Conservation (phyloP, 1,284 basidiomycete genomes). For the Leucoagaricus sp. region DNA sequence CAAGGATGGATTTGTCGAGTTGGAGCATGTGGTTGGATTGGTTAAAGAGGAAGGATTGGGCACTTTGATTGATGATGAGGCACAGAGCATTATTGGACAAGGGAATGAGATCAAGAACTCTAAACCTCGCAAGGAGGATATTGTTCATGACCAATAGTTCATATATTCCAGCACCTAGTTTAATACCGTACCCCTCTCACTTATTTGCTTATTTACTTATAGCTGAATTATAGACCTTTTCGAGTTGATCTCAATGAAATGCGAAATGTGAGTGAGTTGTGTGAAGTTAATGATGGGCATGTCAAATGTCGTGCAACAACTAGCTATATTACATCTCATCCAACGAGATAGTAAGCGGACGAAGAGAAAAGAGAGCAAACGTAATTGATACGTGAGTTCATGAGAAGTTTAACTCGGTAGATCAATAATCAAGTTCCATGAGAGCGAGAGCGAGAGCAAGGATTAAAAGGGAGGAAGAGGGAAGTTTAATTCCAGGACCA, state of each 20-base stretch:
- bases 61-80: conserved; percentile 74
- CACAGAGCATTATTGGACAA: conserved; percentile 71
- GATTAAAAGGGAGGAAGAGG: not conserved
- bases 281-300: not conserved
- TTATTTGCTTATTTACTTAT: conserved; percentile 2
- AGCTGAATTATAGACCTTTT: not conserved
- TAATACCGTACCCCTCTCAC: conserved; percentile 5
- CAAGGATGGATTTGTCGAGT: conserved; percentile 92
- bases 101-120: conserved; percentile 75
- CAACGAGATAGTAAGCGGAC: not conserved
- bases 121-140: conserved; percentile 84
- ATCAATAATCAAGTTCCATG: not conserved
- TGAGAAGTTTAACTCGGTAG: not conserved
- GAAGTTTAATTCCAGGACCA: conserved; percentile 4
- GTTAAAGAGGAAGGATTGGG: conserved; percentile 80
- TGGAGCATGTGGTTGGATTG: conserved; percentile 80
- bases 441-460: not conserved
- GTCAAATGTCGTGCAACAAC: not conserved
- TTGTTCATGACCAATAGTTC: conserved; percentile 67
- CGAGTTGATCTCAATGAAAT: not conserved
- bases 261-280: not conserved
- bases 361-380: not conserved
- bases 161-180: not conserved
- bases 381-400: not conserved
- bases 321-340: not conserved